phyloP scores from a whole-genome alignment of 805 yeast genomes.

The Candida ascalaphidarum region DNA sequence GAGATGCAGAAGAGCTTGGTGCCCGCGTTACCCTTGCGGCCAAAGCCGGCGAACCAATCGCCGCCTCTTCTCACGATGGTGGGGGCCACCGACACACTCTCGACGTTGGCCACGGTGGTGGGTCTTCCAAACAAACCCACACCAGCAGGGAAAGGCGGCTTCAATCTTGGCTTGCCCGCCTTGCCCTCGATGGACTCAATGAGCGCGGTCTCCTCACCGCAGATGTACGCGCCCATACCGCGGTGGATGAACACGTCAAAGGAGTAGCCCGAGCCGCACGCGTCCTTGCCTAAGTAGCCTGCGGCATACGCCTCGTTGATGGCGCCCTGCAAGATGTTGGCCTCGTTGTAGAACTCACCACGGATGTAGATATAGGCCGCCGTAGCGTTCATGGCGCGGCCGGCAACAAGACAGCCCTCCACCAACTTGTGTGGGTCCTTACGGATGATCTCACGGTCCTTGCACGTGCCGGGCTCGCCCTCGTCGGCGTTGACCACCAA shows the following conservation, averaged over 20 bases:
- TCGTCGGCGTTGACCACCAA: constrained; percentile 89
- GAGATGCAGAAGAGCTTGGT: constrained; percentile 80
- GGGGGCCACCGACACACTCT: constrained; percentile 86
- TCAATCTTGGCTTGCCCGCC: constrained; percentile 88
- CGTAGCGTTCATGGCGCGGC: constrained; percentile 88
- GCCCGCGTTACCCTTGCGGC: constrained; percentile 79
- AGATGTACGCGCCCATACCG: constrained; percentile 89
- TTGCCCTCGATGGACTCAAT: constrained; percentile 87
- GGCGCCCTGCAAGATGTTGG: constrained; percentile 64
- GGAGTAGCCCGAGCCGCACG: constrained; percentile 81
- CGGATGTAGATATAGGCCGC: constrained; percentile 89
- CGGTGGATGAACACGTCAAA: constrained; percentile 82
- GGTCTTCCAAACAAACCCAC: constrained; percentile 90
- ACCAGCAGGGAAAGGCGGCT: constrained; percentile 95
- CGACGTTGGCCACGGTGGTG: constrained; percentile 84
- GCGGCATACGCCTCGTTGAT: constrained; percentile 82
- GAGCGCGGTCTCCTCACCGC: constrained; percentile 89
- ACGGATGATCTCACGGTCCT: constrained; percentile 84
- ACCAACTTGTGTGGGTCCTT: constrained; percentile 88
- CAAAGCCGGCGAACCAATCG: constrained; percentile 77
- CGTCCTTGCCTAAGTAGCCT: constrained; percentile 74
- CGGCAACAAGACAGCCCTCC: constrained; percentile 86
- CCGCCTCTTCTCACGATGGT: constrained; percentile 86
- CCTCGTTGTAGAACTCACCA: constrained; percentile 85
- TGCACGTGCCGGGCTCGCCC: constrained; percentile 93